These are phyloP conservation scores for Gonium pectorale DNA, from an alignment of 139 green algal genomes.

Conservation along the genomic window DNA sequence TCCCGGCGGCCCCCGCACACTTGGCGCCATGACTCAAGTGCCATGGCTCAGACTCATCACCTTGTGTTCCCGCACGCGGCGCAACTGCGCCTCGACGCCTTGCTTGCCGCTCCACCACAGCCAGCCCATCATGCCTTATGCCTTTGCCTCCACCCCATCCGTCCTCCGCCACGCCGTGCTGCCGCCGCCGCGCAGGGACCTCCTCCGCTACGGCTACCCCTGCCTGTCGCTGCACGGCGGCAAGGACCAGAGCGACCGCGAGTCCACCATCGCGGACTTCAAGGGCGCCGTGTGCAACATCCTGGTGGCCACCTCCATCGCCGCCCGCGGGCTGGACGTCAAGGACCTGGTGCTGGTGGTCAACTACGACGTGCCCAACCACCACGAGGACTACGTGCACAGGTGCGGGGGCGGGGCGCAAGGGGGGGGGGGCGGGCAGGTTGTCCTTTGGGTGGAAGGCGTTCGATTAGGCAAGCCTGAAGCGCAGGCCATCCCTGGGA, in stretches of 20 bases:
- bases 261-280: conserved; percentile 97
- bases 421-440: too few relatives aligned
- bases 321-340: conserved; percentile 96
- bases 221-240: conserved; percentile 96
- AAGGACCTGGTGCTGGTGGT: conserved; percentile 92
- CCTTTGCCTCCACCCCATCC: too few relatives aligned
- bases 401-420: conserved; percentile 46
- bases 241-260: conserved; percentile 97
- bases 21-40: too few relatives aligned
- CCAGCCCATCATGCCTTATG: too few relatives aligned
- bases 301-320: conserved; percentile 90
- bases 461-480: too few relatives aligned
- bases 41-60: too few relatives aligned
- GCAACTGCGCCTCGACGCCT: too few relatives aligned
- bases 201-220: conserved; percentile 87
- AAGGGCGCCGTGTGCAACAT: conserved; percentile 95
- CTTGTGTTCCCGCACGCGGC: too few relatives aligned
- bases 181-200: conserved; percentile 24
- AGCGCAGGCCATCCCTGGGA: too few relatives aligned
- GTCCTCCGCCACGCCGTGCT: background rate
- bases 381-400: conserved; percentile 99
- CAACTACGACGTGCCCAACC: conserved; percentile 98
- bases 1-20: too few relatives aligned
- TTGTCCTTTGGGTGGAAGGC: too few relatives aligned
- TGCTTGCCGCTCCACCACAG: too few relatives aligned